Percentiles rank a stretch among this genome's conserved stretches.
phyloP scores from a whole-genome alignment of 2,329 filamentous ascomycete genomes.

The Verticillium longisporum region DNA sequence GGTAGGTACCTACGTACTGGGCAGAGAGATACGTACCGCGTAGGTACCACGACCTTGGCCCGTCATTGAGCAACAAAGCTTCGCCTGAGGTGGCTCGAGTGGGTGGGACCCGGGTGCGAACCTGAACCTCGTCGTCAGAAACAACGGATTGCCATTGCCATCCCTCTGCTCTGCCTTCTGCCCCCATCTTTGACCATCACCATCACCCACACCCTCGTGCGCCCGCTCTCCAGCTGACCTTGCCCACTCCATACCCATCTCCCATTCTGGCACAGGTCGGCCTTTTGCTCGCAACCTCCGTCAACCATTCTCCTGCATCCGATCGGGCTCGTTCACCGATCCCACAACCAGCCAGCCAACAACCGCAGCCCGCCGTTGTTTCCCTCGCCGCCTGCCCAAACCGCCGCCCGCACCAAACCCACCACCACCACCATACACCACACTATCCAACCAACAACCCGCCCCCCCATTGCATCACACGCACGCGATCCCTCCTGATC shows the following conservation, averaged over 20 bases:
- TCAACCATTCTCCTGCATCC: background rate
- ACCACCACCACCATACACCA: constrained; percentile 1
- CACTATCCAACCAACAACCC: constrained; percentile 4
- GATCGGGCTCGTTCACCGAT: background rate
- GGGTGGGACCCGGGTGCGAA: background rate
- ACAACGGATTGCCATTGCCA: background rate
- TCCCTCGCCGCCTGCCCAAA: background rate
- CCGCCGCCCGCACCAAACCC: constrained; percentile 2
- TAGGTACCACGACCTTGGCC: background rate
- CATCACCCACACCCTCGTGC: background rate
- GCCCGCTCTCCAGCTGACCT: background rate
- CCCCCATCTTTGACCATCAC: background rate
- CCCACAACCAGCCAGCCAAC: background rate
- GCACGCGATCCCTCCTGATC: constrained; percentile 19
- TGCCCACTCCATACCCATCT: background rate
- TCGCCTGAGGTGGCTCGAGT: background rate
- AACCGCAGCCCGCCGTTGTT: background rate
- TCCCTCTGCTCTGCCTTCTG: constrained; percentile 1
- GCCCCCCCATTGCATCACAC: constrained; percentile 20
- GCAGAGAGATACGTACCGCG: no score
- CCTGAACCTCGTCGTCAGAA: background rate
- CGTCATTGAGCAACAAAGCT: background rate
- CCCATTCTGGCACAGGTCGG: background rate
- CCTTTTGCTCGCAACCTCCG: background rate
- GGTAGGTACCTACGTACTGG: no score